A percentile compares a stretch with the other conserved stretches of the same genome.
phyloP scores from a whole-genome alignment of 305 asterid genomes.

The Ilex paraguariensis region DNA sequence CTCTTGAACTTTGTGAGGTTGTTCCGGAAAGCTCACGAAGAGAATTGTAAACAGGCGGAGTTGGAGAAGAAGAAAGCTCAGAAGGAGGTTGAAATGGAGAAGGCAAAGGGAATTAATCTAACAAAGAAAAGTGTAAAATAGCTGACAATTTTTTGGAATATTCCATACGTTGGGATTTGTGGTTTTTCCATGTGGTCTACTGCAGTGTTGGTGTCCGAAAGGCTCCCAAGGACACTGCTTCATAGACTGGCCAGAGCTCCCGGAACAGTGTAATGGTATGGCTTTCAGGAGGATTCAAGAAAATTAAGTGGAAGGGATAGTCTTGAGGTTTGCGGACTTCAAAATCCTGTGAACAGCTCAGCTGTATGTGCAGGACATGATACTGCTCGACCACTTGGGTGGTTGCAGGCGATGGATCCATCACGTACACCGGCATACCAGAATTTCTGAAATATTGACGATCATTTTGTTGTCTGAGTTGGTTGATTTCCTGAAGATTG shows the following conservation, averaged over 20 bases:
- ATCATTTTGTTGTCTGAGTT: conserved; percentile 13
- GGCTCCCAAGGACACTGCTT: conserved; percentile 20
- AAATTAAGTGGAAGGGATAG: conserved; percentile 18
- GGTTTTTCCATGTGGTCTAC: neutral
- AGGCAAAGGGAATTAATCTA: conserved; percentile 45
- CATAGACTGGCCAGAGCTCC: conserved; percentile 12
- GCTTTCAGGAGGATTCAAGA: conserved; percentile 18
- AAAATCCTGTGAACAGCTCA: conserved; percentile 11
- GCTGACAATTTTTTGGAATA: conserved; percentile 10
- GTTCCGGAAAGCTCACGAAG: conserved; percentile 89
- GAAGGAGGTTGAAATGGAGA: conserved; percentile 75
- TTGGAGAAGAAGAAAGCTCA: conserved; percentile 88
- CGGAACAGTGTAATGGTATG: conserved; percentile 7
- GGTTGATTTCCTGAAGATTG: too few relatives aligned
- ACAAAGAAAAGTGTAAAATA: conserved; percentile 42
- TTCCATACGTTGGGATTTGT: conserved; percentile 6
- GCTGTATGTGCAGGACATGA: conserved; percentile 11
- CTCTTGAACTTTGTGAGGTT: conserved; percentile 87
- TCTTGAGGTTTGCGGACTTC: conserved; percentile 24
- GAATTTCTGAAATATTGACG: conserved; percentile 10
- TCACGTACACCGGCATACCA: conserved; percentile 6
- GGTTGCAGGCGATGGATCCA: conserved; percentile 8
- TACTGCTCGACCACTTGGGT: conserved; percentile 16
- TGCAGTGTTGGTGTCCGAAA: conserved; percentile 8
- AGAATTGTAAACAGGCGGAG: conserved; percentile 86